phyloP scores from a whole-genome alignment of 1,139 yeast genomes.

The Pichia sp. region DNA sequence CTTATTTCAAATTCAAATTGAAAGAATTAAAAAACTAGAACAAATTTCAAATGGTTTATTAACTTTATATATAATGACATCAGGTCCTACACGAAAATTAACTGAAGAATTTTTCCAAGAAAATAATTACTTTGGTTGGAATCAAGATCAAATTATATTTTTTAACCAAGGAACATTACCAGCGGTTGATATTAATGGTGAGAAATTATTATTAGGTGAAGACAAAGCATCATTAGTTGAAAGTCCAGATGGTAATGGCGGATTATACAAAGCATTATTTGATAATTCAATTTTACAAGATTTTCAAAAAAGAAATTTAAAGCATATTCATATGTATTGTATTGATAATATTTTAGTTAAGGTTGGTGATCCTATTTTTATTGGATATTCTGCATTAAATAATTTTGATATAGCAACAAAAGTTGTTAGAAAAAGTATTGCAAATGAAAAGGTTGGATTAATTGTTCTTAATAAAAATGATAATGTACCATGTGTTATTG shows the following conservation, averaged over 20 bases:
- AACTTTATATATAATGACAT: slow-evolving; percentile 94
- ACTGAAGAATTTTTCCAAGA: slow-evolving; percentile 68
- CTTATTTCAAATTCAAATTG: slow-evolving; percentile 90
- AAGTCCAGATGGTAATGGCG: slow-evolving; percentile 99
- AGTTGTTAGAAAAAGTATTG: slow-evolving; percentile 88
- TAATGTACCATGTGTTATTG: slow-evolving; percentile 82
- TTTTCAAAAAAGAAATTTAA: slow-evolving; percentile 60
- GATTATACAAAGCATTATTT: slow-evolving; percentile 78
- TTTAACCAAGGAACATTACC: slow-evolving; percentile 97
- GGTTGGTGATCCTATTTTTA: slow-evolving; percentile 89
- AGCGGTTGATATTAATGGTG: slow-evolving; percentile 69
- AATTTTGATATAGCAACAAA: slow-evolving; percentile 80
- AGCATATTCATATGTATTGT: slow-evolving; percentile 94
- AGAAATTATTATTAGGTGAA: slow-evolving; percentile 55
- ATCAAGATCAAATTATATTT: slow-evolving; percentile 53
- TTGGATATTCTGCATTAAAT: slow-evolving; percentile 75
- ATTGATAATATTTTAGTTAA: slow-evolving; percentile 91
- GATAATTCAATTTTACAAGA: slow-evolving; percentile 64
- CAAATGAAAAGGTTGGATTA: slow-evolving; percentile 85
- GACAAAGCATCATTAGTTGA: slow-evolving; percentile 54
- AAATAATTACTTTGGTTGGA: slow-evolving; percentile 66
- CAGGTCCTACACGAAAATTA: slow-evolving; percentile 73
- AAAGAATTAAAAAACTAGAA: slow-evolving; percentile 64
- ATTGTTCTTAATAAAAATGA: slow-evolving; percentile 64
- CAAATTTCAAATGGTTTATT: slow-evolving; percentile 38